phyloP scores from a whole-genome alignment of 331 rosid genomes.

The Pyracantha coccinea region DNA sequence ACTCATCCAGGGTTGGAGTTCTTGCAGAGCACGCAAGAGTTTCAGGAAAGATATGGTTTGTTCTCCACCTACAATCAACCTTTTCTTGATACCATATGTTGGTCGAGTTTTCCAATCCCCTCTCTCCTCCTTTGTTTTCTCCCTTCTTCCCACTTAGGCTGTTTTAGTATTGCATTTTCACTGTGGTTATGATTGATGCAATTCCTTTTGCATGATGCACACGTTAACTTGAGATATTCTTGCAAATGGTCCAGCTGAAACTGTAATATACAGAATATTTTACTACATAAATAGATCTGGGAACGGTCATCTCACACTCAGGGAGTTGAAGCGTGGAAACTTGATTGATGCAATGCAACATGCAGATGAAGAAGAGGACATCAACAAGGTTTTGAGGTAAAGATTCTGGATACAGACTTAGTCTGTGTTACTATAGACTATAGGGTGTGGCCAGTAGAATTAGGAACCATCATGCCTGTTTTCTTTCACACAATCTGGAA shows the following conservation, averaged over 20 bases:
- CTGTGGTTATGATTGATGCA: background rate
- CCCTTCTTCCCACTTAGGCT: background rate
- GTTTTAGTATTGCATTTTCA: background rate
- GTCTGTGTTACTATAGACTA: background rate
- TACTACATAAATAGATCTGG: constrained; percentile 86
- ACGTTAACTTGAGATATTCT: constrained; percentile 18
- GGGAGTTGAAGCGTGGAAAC: constrained; percentile 95
- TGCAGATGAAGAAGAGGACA: constrained; percentile 99
- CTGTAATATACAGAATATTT: constrained; percentile 35
- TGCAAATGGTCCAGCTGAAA: constrained; percentile 86
- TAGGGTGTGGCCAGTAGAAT: background rate
- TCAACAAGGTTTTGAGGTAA: constrained; percentile 97
- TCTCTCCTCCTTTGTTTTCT: background rate
- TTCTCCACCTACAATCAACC: background rate
- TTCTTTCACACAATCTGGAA: background rate
- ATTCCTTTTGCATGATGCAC: constrained; percentile 1
- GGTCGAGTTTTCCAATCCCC: background rate
- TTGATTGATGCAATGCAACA: constrained; percentile 98
- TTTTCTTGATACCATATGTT: background rate
- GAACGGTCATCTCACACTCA: constrained; percentile 78
- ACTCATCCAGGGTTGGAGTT: constrained; percentile 97
- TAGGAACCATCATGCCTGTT: background rate
- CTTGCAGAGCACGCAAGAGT: constrained; percentile 96
- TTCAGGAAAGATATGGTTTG: constrained; percentile 99
- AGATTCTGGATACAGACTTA: background rate